Evolutionary conservation across 345 rosid species (phyloP), one percentile per base, ranked within the genome.

Genomic region (Anacardium occidentale): DNA sequence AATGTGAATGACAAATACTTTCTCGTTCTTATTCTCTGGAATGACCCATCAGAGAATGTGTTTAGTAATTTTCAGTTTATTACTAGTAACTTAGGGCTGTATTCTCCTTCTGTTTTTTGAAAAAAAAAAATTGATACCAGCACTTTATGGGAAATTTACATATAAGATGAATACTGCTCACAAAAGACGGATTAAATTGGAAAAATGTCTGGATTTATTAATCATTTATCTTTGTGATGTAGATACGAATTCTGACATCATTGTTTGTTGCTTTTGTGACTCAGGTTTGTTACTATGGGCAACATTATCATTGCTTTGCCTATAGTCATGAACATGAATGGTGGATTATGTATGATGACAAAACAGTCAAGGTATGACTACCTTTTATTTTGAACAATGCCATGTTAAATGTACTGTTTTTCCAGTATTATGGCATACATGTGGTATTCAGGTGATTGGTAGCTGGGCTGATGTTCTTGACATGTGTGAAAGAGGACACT

Each of bases 201-300:
- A 21, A 21, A 42, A 63, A 18, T 47, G 10, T 29, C 32, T 29
- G 32, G 32, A 3, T 29, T 29, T 1, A 29, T 29, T 29, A 29
- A 29, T 29, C 32, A 29, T 29, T 3, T 29, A 29, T 61, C 15
- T 50, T 26, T 61, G 21, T 51, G 48, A 34, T 71, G 25, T 4
- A 51, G 50, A 32, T 14, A 62, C 58, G 17, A 20, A 50, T 34
- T 50, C 20, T 32, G 29, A 58, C 58, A 26, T 25, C 51, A 48
- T 29, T 6, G 29, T 24, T 15, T 74, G 57, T 54, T 73, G 0
- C 48, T 75, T 80, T 22, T 75, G 71, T 73, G 76, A 75, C 69
- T 70, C 74, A 95, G 99, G 99, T 95, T 76, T 95, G 99, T 84
- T 95, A 95, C 77, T 92, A 92, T 58, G 99, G 98, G 72, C 99